These are phyloP conservation scores for Tulasnella sp. DNA, from an alignment of 768 basidiomycete genomes.

Conservation along the genomic window DNA sequence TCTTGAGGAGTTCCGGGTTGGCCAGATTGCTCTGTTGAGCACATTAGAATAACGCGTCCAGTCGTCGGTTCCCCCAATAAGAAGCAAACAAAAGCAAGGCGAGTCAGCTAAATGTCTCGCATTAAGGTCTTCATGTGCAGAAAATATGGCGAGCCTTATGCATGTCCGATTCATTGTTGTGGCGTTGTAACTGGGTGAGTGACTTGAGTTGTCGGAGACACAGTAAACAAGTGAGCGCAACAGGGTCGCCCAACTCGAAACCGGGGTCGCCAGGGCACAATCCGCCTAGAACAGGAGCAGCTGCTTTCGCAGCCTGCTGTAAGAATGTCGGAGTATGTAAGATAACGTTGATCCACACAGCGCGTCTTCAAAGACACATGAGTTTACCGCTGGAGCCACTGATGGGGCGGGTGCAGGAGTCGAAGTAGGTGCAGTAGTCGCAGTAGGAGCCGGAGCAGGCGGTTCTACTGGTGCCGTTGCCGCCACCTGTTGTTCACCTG, in stretches of 20 bases:
- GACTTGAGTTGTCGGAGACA: conserved; percentile 91
- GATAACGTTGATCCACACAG: neutral
- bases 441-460: conserved; percentile 18
- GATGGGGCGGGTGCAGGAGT: conserved; percentile 18
- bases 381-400: conserved; percentile 21
- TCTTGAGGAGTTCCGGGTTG: conserved; percentile 57
- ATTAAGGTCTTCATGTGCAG: conserved; percentile 21
- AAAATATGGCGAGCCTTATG: conserved; percentile 64
- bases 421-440: no score
- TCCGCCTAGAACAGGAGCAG: neutral
- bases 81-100: conserved; percentile 23
- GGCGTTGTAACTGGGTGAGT: conserved; percentile 72
- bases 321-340: conserved; percentile 9
- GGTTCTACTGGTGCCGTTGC: conserved; percentile 20
- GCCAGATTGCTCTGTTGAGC: conserved; percentile 66
- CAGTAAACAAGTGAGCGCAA: conserved; percentile 68
- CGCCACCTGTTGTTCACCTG: conserved; percentile 38
- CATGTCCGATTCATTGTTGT: conserved; percentile 86
- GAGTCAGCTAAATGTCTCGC: conserved; percentile 24
- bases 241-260: conserved; percentile 73
- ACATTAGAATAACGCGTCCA: neutral
- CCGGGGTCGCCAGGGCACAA: conserved; percentile 37
- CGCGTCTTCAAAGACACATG: neutral
- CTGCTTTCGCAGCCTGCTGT: conserved; percentile 5
- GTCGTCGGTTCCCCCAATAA: neutral